Evolutionary conservation across 768 basidiomycete species (phyloP), one percentile per base, ranked within the genome.

Genomic region (Leccinum variicolor): DNA sequence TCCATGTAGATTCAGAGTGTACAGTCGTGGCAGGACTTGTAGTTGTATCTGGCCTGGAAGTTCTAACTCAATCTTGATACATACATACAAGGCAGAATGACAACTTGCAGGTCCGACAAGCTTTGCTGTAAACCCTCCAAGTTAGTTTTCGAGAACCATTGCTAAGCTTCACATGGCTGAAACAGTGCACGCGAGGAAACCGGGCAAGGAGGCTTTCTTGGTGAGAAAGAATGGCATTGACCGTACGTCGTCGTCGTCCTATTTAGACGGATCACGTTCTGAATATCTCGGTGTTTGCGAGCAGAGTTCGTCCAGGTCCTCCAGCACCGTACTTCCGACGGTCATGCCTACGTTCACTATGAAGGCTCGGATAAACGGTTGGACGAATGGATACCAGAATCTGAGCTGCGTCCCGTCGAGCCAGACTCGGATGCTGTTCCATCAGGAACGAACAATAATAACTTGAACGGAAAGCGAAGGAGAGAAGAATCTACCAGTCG

Each of bases 331-430:
- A 67, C 68, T 19, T 50, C 54, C 0, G 69, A 72, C 48, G 80
- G 74, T 11, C 78, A 83, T 56, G 80, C 81, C 56, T 87, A 86
- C 65, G 86, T 91, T n/a, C 88, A 89, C 74, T 90, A 87, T 67
- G 69, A 84, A 51, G 80, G 81, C 65, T 75, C 79, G 21, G 89
- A 92, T 75, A 87, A 87, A 69, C 78, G 86, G 13, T 74, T 89
- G 62, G 89, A 91, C 69, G 86, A 87, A 67, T 91, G 89, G 90
- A 73, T 89, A 21, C 73, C 81, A 4, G 80, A 79, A 60, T 69
- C 71, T 21, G 60, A 71, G 47, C 73, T 84, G 60, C 58, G 43
- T 55, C 58, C 50, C 51, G 59, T 60, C n/a, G 75, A 69, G 50
- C 70, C 69, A 48, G 67, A 48, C 63, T 59, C 55, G 11, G 64